Evolutionary conservation across 139 green algal genomes (phyloP).

Genomic region (Coccomyxa sp.): DNA sequence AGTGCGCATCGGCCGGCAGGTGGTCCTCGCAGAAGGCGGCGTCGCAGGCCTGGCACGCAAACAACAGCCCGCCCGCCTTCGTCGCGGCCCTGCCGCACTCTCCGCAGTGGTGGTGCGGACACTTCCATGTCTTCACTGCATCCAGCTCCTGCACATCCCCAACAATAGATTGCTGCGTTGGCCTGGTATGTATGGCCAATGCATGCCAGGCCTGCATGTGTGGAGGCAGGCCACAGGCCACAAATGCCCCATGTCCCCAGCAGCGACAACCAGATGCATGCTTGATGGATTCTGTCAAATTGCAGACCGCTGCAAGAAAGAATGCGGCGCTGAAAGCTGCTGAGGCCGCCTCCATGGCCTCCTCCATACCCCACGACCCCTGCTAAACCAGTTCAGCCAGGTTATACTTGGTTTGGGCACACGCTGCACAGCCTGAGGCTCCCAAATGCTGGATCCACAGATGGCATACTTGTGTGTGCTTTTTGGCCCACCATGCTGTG

Average conservation of each 20-base stretch:
- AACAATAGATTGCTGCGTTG: not conserved
- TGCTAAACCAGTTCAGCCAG: too few relatives aligned
- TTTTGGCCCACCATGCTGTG: too few relatives aligned
- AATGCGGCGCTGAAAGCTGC: too few relatives aligned
- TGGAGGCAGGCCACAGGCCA: too few relatives aligned
- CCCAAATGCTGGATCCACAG: too few relatives aligned
- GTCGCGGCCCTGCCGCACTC: slow-evolving; percentile 36
- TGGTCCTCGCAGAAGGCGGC: slow-evolving; percentile 59
- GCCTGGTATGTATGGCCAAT: not conserved
- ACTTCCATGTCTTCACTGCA: slow-evolving; percentile 18
- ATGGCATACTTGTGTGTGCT: too few relatives aligned
- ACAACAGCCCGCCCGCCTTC: slow-evolving; percentile 52
- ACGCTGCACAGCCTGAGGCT: too few relatives aligned
- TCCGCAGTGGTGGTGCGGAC: slow-evolving; percentile 50
- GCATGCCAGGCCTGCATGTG: not conserved
- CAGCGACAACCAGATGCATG: not conserved
- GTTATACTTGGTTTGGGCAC: too few relatives aligned
- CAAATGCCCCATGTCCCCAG: too few relatives aligned
- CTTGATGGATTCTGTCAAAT: not conserved
- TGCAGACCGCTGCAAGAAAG: not conserved
- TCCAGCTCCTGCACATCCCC: not conserved
- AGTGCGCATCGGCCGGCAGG: slow-evolving; percentile 37
- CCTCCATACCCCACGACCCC: too few relatives aligned
- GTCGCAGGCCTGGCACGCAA: slow-evolving; percentile 33
- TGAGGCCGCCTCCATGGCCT: too few relatives aligned